Evolutionary conservation across 2,329 filamentous ascomycete species (phyloP).

Genomic region (Ophiostoma angusticollis): DNA sequence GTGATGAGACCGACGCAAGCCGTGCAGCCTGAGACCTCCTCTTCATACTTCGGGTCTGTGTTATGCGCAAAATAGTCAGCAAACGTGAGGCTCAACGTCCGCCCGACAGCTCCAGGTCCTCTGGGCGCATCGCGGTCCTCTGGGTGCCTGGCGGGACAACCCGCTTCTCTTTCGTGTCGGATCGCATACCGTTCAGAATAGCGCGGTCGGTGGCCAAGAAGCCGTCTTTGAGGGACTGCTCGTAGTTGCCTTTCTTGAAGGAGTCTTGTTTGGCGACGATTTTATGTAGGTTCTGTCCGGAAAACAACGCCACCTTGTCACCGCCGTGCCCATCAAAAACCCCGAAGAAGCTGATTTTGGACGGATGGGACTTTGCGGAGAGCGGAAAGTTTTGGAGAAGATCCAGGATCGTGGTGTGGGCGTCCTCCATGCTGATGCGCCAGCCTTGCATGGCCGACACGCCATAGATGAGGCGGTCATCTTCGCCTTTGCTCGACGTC

Average conservation of each 20-base stretch:
- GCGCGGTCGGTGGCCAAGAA: constrained; percentile 93
- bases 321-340: constrained; percentile 97
- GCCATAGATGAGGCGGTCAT: constrained; percentile 86
- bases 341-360: constrained; percentile 86
- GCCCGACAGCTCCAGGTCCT: too few species aligned
- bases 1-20: constrained; percentile 84
- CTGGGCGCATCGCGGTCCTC: too few species aligned
- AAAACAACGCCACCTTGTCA: constrained; percentile 88
- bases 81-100: too few species aligned
- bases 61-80: constrained; percentile 9
- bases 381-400: constrained; percentile 49
- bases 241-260: constrained; percentile 81
- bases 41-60: constrained; percentile 87
- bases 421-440: constrained; percentile 99
- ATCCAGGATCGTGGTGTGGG: constrained; percentile 82
- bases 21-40: constrained; percentile 96
- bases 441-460: constrained; percentile 99
- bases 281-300: constrained; percentile 83
- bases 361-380: constrained; percentile 51
- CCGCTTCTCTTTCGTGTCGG: too few species aligned
- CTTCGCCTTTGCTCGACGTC: constrained; percentile 80
- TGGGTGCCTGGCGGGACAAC: too few species aligned
- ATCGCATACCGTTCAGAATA: constrained; percentile 71
- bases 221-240: constrained; percentile 92
- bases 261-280: constrained; percentile 92